Percentiles rank a stretch among this genome's conserved stretches.
phyloP scores from a whole-genome alignment of 352 stramenopile genomes.

The Globisporangium yorkense region DNA sequence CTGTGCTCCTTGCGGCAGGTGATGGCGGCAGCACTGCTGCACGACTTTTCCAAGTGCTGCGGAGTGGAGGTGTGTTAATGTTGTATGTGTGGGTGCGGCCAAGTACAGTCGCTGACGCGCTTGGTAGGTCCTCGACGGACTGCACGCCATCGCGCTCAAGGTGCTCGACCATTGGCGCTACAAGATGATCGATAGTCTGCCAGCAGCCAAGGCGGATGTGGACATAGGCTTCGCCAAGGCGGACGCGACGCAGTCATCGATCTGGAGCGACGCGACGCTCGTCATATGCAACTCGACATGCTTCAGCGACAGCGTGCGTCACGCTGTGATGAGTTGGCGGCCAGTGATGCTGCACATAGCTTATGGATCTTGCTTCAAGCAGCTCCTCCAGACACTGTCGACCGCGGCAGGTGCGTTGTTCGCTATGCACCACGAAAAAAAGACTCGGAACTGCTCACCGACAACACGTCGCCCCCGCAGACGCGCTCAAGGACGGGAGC shows the following conservation, averaged over 20 bases:
- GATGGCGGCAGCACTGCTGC: constrained; percentile 49
- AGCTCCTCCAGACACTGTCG: constrained; percentile 29
- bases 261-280: constrained; percentile 52
- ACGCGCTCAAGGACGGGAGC: constrained; percentile 33
- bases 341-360: not conserved
- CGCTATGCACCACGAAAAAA: not conserved
- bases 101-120: not conserved
- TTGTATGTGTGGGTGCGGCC: not conserved
- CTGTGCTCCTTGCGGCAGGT: constrained; percentile 17
- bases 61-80: constrained; percentile 37
- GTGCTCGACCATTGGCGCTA: constrained; percentile 62
- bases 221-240: constrained; percentile 51
- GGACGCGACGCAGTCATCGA: constrained; percentile 37
- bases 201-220: constrained; percentile 39
- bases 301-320: constrained; percentile 57
- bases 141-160: constrained; percentile 55
- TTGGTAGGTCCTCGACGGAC: constrained; percentile 38
- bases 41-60: constrained; percentile 62
- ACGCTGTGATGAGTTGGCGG: not conserved
- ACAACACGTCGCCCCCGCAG: constrained; percentile 8
- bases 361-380: not conserved
- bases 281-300: constrained; percentile 69
- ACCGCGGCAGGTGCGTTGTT: constrained; percentile 3
- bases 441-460: not conserved
- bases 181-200: constrained; percentile 48